Percentiles rank a stretch among this genome's conserved stretches.
These are phyloP conservation scores for Wallacemonas sp. DNA, from an alignment of 208 protist genomes.

Conservation along the genomic window DNA sequence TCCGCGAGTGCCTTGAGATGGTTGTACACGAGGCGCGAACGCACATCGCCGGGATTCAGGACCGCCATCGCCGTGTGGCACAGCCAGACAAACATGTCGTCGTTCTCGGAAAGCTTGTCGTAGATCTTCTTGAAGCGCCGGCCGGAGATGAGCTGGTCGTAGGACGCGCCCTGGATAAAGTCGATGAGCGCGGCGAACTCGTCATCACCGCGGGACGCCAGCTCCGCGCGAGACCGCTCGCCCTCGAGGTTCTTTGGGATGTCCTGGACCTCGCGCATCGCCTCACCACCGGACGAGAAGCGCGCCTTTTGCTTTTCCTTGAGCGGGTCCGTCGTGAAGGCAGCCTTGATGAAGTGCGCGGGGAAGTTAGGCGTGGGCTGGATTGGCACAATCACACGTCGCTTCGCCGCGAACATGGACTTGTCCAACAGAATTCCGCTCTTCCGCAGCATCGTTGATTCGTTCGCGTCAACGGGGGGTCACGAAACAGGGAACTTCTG, in stretches of 20 bases:
- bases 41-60: constrained; percentile 88
- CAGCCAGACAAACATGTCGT: constrained; percentile 92
- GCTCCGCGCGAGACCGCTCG: constrained; percentile 60
- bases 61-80: constrained; percentile 92
- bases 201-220: constrained; percentile 61
- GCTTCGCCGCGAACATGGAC: constrained; percentile 92
- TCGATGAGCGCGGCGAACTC: constrained; percentile 88
- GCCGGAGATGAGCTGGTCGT: constrained; percentile 89
- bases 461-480: too few relatives aligned
- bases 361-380: constrained; percentile 83
- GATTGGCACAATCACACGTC: constrained; percentile 88
- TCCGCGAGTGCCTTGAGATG: constrained; percentile 86
- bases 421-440: constrained; percentile 70
- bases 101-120: constrained; percentile 83
- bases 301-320: constrained; percentile 90
- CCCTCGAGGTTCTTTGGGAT: constrained; percentile 83
- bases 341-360: constrained; percentile 80
- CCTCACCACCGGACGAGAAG: constrained; percentile 86
- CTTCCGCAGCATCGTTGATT: constrained; percentile 45
- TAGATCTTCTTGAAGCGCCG: constrained; percentile 89
- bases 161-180: constrained; percentile 88
- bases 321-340: constrained; percentile 88
- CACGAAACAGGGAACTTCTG: too few relatives aligned
- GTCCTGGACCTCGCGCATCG: constrained; percentile 87
- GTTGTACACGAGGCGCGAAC: constrained; percentile 85